Base-by-base conservation (phyloP, 768 basidiomycete species). In the Mycena polygramma region DNA sequence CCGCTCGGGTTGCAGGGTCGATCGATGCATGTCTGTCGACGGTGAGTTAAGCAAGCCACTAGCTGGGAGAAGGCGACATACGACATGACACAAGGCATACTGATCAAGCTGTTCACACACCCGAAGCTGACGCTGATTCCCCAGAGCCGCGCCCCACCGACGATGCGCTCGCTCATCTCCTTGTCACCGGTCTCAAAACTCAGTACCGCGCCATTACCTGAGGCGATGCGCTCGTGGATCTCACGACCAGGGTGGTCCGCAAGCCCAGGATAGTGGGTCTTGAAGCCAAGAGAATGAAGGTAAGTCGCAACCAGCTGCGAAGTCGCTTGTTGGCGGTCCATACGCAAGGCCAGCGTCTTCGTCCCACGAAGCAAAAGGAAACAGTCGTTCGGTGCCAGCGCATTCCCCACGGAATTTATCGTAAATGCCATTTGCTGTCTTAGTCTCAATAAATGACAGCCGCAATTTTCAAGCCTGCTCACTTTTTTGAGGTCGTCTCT, bases 61-160 rank as follows among this genome's bases (percentile, higher is more conserved):
- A 24, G 19, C 46, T 19, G 53, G 57, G 48, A 55, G 14, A 49
- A 53, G 63, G 43, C 43, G 7, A 93, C 97, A 83, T 81, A 99
- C 97, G 96, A 98, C 98, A 99, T 99, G 75, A 95, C 91, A 79
- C 98, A 99, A 45, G 98, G 98, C 97, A 99, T 98, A 73, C 94
- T 96, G 82, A 99, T 99, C 79, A 99, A 80, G 77, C 94, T 96
- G 84, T 99, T 99, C 70, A 99, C 97, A 74, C 94, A 96, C 39
- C 98, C 98, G 77, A 99, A 99, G 78, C 95, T 96, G 75, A 99
- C 98, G 71, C 93, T 95, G 77, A 99, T 98, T 22, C 97, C 95
- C 97, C 97, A 99, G 35, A 99, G 83, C 62, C 96, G 87, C 19
- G 98, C 94, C 0, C 92, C 94, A 7, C 93, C 97, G 11, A 99